Conservation (phyloP, 2,329 filamentous ascomycete genomes). For the Penicillium occitanis region DNA sequence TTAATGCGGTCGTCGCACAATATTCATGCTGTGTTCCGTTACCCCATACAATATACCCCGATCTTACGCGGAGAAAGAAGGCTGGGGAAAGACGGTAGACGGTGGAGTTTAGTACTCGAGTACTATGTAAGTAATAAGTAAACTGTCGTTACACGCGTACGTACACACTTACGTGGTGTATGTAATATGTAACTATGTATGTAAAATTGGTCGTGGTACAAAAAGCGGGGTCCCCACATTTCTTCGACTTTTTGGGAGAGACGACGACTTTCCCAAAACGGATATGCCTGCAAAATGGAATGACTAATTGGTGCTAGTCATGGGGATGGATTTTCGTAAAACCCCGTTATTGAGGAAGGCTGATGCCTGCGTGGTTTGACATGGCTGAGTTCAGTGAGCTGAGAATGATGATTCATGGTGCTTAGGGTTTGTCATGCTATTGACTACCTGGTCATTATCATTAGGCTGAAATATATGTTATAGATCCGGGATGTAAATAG, state of each 20-base stretch:
- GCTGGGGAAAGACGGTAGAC: neutral
- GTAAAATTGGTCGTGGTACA: conserved; percentile 2
- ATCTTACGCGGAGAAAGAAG: neutral
- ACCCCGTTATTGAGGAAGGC: too few species aligned
- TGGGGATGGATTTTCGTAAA: neutral
- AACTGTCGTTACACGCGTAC: neutral
- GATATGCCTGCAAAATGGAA: neutral
- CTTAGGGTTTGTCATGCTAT: conserved; percentile 5
- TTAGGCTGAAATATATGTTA: neutral
- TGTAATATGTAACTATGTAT: neutral
- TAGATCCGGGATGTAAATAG: neutral
- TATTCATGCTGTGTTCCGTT: neutral
- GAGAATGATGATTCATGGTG: neutral
- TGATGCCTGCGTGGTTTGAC: neutral
- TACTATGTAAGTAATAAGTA: neutral
- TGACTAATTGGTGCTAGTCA: neutral
- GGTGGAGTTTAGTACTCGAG: neutral
- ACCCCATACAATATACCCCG: neutral
- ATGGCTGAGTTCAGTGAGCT: neutral
- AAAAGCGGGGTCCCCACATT: conserved; percentile 19
- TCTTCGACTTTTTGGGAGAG: neutral
- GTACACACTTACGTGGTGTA: neutral
- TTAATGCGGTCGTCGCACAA: neutral
- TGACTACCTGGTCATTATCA: neutral
- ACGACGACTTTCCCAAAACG: neutral